Conservation (phyloP, 2,329 filamentous ascomycete species). For the Fusarium xylarioides region DNA sequence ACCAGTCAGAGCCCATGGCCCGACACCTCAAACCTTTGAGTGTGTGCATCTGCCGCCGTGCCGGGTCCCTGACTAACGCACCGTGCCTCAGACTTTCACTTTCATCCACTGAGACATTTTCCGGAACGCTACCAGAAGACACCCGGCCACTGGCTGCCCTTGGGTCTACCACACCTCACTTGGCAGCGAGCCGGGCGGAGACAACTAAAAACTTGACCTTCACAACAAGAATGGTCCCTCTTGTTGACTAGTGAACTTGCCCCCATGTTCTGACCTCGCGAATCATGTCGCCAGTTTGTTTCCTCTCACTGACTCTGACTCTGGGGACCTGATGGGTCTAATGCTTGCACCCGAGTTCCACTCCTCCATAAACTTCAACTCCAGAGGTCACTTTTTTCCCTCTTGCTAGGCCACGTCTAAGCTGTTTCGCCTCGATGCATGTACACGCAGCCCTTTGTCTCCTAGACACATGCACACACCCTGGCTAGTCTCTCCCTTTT, state of each 20-base stretch:
- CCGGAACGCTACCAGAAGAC: constrained; percentile 8
- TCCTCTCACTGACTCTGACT: constrained; percentile 19
- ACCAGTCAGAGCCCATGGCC: constrained; percentile 26
- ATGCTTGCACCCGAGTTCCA: constrained; percentile 15
- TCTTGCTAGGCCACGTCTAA: constrained; percentile 12
- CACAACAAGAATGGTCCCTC: neutral
- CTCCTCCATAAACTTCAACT: constrained; percentile 7
- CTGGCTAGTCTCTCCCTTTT: constrained; percentile 1
- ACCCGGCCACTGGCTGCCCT: constrained; percentile 22
- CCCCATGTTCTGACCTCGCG: constrained; percentile 28
- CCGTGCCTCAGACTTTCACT: constrained; percentile 33
- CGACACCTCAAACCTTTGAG: constrained; percentile 35
- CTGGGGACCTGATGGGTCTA: constrained; percentile 19
- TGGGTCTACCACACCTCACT: constrained; percentile 24
- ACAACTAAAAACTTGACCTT: constrained; percentile 8
- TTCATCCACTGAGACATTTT: constrained; percentile 41
- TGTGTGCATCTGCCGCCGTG: constrained; percentile 38
- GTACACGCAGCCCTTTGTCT: constrained; percentile 31
- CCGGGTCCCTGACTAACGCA: constrained; percentile 43
- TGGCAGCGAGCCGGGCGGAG: constrained; percentile 34
- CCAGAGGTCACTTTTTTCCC: constrained; percentile 21
- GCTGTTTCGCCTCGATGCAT: constrained; percentile 33
- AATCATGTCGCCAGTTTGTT: constrained; percentile 34
- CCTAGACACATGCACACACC: constrained; percentile 7
- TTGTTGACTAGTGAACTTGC: constrained; percentile 28